These are phyloP conservation scores for Combretum micranthum DNA, from an alignment of 345 rosid genomes.

Conservation along the genomic window DNA sequence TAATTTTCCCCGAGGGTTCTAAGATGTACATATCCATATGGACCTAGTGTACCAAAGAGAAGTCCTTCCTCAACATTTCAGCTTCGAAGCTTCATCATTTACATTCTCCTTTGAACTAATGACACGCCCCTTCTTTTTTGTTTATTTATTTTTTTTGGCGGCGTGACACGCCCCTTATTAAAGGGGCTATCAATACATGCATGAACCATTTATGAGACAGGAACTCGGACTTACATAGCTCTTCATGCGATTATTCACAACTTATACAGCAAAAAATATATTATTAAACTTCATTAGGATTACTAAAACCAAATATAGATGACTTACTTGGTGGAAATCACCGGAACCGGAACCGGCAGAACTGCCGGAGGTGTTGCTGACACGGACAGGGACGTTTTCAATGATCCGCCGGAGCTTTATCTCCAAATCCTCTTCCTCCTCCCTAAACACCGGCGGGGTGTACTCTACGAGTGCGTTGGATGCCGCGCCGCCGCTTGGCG, in stretches of 20 bases:
- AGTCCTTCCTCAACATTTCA: no score
- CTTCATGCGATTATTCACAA: neutral
- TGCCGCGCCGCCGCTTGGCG: constrained; percentile 24
- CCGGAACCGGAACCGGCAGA: constrained; percentile 98
- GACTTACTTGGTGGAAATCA: constrained; percentile 85
- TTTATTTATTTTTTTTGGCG: no score
- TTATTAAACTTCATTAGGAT: neutral
- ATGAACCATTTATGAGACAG: no score
- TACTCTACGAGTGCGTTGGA: constrained; percentile 75
- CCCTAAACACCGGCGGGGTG: constrained; percentile 57
- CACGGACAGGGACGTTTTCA: constrained; percentile 94
- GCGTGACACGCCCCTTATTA: neutral
- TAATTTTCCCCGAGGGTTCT: no score
- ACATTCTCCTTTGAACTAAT: neutral
- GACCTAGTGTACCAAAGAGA: no score
- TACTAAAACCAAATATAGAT: neutral
- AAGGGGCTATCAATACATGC: neutral
- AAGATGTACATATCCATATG: no score
- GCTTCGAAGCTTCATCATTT: no score
- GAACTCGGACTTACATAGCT: no score
- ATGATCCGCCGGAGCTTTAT: constrained; percentile 84
- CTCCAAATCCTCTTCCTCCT: constrained; percentile 90
- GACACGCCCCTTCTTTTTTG: no score
- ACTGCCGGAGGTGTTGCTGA: constrained; percentile 92
- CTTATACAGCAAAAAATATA: neutral